Evolutionary conservation across 495 filamentous ascomycete species (phyloP).

Genomic region (Schizothecium vesticola): DNA sequence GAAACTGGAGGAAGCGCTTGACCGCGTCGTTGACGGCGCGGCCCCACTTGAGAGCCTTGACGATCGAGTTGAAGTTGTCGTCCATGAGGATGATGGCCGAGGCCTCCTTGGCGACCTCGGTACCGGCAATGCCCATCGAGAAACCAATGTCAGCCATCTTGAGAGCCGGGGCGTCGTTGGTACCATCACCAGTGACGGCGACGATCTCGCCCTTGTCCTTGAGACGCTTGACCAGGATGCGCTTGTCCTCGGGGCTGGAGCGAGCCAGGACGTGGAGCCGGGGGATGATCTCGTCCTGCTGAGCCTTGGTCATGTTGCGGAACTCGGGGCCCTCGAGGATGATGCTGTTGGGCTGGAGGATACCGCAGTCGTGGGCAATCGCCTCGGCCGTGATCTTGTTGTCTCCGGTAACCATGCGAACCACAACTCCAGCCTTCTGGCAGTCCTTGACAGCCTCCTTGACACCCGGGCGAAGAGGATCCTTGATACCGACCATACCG

Average conservation of each 20-base stretch:
- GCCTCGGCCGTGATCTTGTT: constrained; percentile 77
- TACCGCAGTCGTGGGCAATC: constrained; percentile 79
- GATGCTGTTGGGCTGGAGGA: constrained; percentile 64
- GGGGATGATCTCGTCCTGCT: constrained; percentile 70
- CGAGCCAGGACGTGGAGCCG: constrained; percentile 77
- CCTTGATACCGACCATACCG: constrained; percentile 80
- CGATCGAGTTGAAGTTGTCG: constrained; percentile 82
- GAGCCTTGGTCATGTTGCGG: constrained; percentile 63
- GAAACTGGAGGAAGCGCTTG: constrained; percentile 86
- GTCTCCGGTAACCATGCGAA: constrained; percentile 90
- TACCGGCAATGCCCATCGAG: constrained; percentile 88
- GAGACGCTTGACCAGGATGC: constrained; percentile 67
- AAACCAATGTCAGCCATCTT: constrained; percentile 86
- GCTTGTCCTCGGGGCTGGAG: constrained; percentile 85
- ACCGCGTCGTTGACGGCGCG: constrained; percentile 88
- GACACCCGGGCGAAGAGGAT: constrained; percentile 79
- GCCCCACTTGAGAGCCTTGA: constrained; percentile 86
- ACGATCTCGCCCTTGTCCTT: constrained; percentile 75
- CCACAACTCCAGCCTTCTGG: constrained; percentile 70
- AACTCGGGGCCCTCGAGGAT: constrained; percentile 84
- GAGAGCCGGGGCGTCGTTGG: constrained; percentile 83
- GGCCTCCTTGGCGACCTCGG: constrained; percentile 90
- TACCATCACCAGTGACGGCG: constrained; percentile 83
- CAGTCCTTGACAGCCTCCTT: constrained; percentile 67
- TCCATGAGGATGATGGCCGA: constrained; percentile 90